These are phyloP conservation scores for Phylloporus sp. DNA, from an alignment of 768 basidiomycete genomes.

Conservation along the genomic window DNA sequence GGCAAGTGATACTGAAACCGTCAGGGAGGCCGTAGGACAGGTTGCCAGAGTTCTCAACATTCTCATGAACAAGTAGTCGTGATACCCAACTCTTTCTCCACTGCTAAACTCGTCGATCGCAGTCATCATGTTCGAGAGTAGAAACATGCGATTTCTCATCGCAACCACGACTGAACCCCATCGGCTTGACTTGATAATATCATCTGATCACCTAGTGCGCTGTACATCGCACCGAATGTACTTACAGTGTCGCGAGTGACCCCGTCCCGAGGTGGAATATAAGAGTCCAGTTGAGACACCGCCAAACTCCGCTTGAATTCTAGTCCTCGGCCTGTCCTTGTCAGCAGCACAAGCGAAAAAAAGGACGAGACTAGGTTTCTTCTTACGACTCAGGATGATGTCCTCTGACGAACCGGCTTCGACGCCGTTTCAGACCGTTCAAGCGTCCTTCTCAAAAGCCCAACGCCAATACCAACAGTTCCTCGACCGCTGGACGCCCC, in stretches of 20 bases:
- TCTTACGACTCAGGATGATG: slow-evolving; percentile 27
- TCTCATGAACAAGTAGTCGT: slow-evolving; percentile 40
- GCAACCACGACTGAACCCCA: too few species aligned
- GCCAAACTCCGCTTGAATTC: slow-evolving; percentile 13
- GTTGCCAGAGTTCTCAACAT: slow-evolving; percentile 57
- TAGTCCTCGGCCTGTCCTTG: neutral
- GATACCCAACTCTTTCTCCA: too few species aligned
- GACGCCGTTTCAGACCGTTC: slow-evolving; percentile 27
- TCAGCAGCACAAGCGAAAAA: neutral
- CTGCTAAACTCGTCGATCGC: too few species aligned
- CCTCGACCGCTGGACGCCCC: slow-evolving; percentile 91
- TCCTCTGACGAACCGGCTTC: slow-evolving; percentile 30
- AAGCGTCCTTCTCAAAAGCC: slow-evolving; percentile 35
- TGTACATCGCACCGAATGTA: too few species aligned
- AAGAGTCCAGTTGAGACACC: neutral
- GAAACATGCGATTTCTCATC: too few species aligned
- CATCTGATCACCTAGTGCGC: too few species aligned
- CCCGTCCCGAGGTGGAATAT: too few species aligned
- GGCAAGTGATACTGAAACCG: slow-evolving; percentile 42
- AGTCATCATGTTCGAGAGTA: too few species aligned
- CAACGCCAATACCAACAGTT: slow-evolving; percentile 79
- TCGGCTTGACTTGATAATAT: too few species aligned
- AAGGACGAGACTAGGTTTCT: too few species aligned
- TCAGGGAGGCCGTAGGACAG: slow-evolving; percentile 57
- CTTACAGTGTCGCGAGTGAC: too few species aligned